Base-by-base conservation (phyloP, 306 rosid genomes). In the Trifolium repens region DNA sequence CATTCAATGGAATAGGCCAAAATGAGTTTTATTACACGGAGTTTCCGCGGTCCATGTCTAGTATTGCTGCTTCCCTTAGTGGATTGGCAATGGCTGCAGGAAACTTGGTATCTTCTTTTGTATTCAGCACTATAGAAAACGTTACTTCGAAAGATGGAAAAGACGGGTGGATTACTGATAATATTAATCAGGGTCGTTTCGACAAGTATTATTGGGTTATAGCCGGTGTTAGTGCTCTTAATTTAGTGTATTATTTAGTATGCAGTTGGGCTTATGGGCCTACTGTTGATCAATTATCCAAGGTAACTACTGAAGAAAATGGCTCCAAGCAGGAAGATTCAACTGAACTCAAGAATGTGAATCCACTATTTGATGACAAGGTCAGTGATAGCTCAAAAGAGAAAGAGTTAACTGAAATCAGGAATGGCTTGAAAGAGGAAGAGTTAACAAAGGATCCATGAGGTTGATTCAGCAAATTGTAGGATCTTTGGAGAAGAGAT, bases 251-350 rank as follows among this genome's bases (percentile, higher is more conserved):
- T 69, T 89, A 49, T 65, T 55, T 87, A 10, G 3, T 79, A 5
- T 87, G 93, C 73, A 82, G 87, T 68, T 91, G 96, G 96, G 84
- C 89, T 27, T 91, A 87, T 75, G 93, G 93, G 17, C 89, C 96
- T 30, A 55, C 84, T 10, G 80, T 75, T 64, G 85, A 69, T 78
- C 65, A 68, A 74, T 4, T 69, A 43, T 34, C 79, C 0, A 67
- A 49, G 42, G 46, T n/a, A 24, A 8, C 3, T 16, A 8, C 39
- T 49, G 52, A 72, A 37, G 71, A 85, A 26, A 53, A 57, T 53
- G 61, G 32, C 4, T 61, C 74, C 4, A 72, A 35, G 34, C 82
- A 75, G 59, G 82, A 80, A 27, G 84, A 75, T 42, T 67, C 77
- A 12, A 59, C 75, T 24, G 77, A 72, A 67, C 8, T 59, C 15